Percentiles rank a stretch among this genome's conserved stretches.
phyloP scores from a whole-genome alignment of 495 filamentous ascomycete genomes.

The Tuber calosporum region DNA sequence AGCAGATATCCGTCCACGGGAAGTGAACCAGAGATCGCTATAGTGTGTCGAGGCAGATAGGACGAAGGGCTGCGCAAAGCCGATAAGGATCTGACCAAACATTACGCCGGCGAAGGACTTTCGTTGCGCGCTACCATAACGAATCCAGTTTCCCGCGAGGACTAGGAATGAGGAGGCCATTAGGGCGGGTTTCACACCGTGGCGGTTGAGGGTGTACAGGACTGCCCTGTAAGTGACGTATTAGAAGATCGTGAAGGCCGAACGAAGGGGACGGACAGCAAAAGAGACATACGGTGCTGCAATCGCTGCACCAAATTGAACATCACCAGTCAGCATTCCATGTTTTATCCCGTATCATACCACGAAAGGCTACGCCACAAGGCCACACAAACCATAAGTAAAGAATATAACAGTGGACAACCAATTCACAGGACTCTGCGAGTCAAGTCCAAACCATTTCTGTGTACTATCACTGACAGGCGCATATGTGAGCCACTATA shows the following conservation, averaged over 20 bases:
- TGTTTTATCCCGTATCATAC: background rate
- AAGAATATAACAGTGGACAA: constrained; percentile 80
- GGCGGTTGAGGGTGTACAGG: constrained; percentile 70
- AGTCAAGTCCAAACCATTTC: constrained; percentile 61
- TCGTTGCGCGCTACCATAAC: constrained; percentile 69
- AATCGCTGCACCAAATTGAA: constrained; percentile 42
- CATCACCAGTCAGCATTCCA: background rate
- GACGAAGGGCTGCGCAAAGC: constrained; percentile 86
- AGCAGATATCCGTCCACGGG: constrained; percentile 71
- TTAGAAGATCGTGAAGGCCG: constrained; percentile 10
- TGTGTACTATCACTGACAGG: constrained; percentile 72
- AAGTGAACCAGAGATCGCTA: constrained; percentile 90
- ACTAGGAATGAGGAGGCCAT: constrained; percentile 63
- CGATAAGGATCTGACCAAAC: constrained; percentile 91
- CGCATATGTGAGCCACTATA: constrained; percentile 77
- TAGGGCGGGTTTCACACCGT: constrained; percentile 72
- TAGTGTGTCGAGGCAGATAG: constrained; percentile 84
- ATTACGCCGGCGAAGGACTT: constrained; percentile 67
- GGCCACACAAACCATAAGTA: constrained; percentile 52
- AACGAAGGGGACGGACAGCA: background rate
- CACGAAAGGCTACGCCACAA: background rate
- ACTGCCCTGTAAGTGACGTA: constrained; percentile 47
- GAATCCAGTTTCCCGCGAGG: constrained; percentile 83
- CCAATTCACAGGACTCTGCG: constrained; percentile 82
- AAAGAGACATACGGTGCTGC: constrained; percentile 56